Evolutionary conservation across 768 basidiomycete species (phyloP).

Genomic region (Termitomyces sp.): DNA sequence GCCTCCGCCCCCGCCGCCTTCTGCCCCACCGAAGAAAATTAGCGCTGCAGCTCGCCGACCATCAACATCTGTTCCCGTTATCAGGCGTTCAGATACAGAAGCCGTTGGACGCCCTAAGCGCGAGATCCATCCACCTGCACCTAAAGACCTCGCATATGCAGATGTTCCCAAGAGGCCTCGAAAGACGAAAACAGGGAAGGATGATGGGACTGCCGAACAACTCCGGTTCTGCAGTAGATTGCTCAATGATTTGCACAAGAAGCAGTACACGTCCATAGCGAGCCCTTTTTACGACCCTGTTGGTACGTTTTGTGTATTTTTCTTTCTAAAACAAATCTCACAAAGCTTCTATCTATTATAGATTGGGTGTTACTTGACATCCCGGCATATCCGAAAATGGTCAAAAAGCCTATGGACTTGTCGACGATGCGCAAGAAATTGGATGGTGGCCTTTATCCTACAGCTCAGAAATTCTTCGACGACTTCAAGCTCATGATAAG

Average conservation of each 20-base stretch:
- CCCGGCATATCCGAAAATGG: slow-evolving; percentile 80
- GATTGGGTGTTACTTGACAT: slow-evolving; percentile 78
- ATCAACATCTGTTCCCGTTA: slow-evolving; percentile 79
- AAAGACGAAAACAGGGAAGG: slow-evolving; percentile 56
- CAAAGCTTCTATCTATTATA: slow-evolving; percentile 24
- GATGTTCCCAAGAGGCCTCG: slow-evolving; percentile 70
- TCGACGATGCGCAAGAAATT: slow-evolving; percentile 86
- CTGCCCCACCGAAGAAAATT: slow-evolving; percentile 43
- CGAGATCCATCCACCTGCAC: slow-evolving; percentile 94
- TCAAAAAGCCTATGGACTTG: slow-evolving; percentile 96
- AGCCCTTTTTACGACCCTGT: slow-evolving; percentile 93
- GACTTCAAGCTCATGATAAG: slow-evolving; percentile 95
- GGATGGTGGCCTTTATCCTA: slow-evolving; percentile 70
- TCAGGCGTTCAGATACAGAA: slow-evolving; percentile 73
- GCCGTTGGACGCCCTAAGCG: slow-evolving; percentile 84
- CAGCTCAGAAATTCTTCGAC: slow-evolving; percentile 76
- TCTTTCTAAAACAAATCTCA: slow-evolving; percentile 11
- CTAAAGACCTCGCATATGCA: slow-evolving; percentile 85
- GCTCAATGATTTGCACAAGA: slow-evolving; percentile 70
- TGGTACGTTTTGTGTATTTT: slow-evolving; percentile 48
- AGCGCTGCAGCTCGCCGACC: slow-evolving; percentile 55
- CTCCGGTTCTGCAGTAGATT: slow-evolving; percentile 79
- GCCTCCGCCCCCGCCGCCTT: slow-evolving; percentile 40
- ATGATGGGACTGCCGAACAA: slow-evolving; percentile 76
- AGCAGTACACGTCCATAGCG: slow-evolving; percentile 70